These are phyloP conservation scores for Trypanosomatidae sp. DNA, from an alignment of 208 protist genomes.

Conservation along the genomic window DNA sequence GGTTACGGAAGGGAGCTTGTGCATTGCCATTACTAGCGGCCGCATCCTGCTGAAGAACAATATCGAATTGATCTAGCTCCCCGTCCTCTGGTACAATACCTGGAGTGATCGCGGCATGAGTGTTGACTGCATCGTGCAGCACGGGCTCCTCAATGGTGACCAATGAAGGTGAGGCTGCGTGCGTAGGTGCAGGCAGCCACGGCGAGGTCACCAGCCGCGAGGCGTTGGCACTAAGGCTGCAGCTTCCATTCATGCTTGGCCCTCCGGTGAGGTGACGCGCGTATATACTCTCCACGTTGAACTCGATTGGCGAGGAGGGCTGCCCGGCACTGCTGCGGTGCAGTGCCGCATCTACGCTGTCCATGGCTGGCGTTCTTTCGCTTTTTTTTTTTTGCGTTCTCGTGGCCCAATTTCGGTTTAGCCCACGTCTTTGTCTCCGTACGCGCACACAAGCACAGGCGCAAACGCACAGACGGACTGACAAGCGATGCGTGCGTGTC, in stretches of 20 bases:
- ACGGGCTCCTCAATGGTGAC: background rate
- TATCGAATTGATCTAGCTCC: conserved; percentile 71
- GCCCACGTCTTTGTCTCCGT: too few species aligned
- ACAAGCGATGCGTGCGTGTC: background rate
- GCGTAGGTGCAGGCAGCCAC: conserved; percentile 1
- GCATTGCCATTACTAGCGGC: conserved; percentile 21
- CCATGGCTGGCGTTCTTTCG: conserved; percentile 11
- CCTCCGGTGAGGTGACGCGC: conserved; percentile 10
- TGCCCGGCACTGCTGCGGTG: conserved; percentile 21
- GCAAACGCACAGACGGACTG: conserved; percentile 4
- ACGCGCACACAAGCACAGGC: conserved; percentile 3
- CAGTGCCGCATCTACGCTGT: conserved; percentile 16
- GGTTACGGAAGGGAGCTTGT: conserved; percentile 9
- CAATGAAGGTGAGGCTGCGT: background rate
- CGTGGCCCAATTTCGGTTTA: too few species aligned
- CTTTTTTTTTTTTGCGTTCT: conserved; percentile 4
- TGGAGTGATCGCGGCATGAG: conserved; percentile 1
- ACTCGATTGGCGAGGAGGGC: conserved; percentile 32
- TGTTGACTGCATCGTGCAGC: conserved; percentile 4
- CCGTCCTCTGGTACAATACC: conserved; percentile 20
- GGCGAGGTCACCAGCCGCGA: conserved; percentile 18
- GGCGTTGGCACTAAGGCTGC: conserved; percentile 12
- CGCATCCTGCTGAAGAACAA: conserved; percentile 57
- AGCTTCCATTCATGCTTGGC: conserved; percentile 3
- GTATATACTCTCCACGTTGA: conserved; percentile 14